phyloP scores from a whole-genome alignment of 169 alveolate genomes.

The Plasmodium relictum region DNA sequence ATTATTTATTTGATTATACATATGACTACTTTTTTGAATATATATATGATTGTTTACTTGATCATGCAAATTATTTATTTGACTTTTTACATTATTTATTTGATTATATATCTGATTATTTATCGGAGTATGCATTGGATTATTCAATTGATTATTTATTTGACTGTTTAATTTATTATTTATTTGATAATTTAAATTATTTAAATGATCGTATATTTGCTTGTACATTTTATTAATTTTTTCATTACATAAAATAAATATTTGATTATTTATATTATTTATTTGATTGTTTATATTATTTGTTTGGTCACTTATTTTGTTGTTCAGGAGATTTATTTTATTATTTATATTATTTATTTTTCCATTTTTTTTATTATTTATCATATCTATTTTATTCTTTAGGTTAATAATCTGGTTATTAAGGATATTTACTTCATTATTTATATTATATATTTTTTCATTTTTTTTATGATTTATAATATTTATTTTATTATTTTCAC shows the following conservation, averaged over 20 bases:
- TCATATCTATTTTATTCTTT: conserved; percentile 18
- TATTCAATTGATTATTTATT: background rate
- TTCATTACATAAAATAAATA: conserved; percentile 17
- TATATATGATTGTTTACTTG: conserved; percentile 27
- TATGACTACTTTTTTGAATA: conserved; percentile 27
- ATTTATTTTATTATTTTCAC: background rate
- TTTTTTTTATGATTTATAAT: background rate
- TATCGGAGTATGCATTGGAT: background rate
- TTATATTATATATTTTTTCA: conserved; percentile 6
- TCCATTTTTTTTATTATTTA: conserved; percentile 27
- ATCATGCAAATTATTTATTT: conserved; percentile 22
- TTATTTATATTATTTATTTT: conserved; percentile 35
- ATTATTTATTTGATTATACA: conserved; percentile 32
- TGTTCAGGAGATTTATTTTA: conserved; percentile 24
- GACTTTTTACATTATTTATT: conserved; percentile 29
- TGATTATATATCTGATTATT: conserved; percentile 15
- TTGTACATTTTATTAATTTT: conserved; percentile 53
- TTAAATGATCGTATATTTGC: conserved; percentile 10
- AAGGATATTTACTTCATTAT: conserved; percentile 20
- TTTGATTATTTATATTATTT: conserved; percentile 31
- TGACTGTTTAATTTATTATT: background rate
- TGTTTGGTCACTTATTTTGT: conserved; percentile 8
- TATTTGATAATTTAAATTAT: conserved; percentile 17
- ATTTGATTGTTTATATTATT: conserved; percentile 35
- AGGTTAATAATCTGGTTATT: background rate